Evolutionary conservation across 352 stramenopile species (phyloP).

Genomic region (Phytophthora idaei): DNA sequence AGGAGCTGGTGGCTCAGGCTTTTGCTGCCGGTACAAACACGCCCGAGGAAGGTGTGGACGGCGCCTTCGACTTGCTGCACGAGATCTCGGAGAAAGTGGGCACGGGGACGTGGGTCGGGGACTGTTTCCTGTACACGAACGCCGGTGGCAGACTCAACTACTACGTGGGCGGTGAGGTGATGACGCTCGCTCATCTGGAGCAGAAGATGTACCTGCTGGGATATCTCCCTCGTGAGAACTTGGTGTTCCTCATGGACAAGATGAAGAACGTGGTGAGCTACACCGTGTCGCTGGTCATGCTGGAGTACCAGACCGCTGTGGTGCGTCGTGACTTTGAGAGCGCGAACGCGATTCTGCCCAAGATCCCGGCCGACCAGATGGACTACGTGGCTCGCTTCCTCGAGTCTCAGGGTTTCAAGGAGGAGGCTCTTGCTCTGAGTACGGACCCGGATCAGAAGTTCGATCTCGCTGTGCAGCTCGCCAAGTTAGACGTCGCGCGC

Average conservation of each 20-base stretch:
- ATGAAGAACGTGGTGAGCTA: conserved; percentile 93
- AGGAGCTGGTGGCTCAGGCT: conserved; percentile 84
- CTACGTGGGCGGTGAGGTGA: conserved; percentile 99
- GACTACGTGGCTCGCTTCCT: conserved; percentile 94
- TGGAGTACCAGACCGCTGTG: conserved; percentile 99
- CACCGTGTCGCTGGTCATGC: conserved; percentile 93
- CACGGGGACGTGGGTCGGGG: conserved; percentile 98
- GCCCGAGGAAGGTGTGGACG: conserved; percentile 96
- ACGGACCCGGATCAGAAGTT: conserved; percentile 98
- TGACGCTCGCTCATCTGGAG: conserved; percentile 97
- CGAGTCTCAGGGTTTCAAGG: conserved; percentile 99
- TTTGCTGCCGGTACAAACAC: conserved; percentile 90
- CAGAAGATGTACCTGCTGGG: conserved; percentile 97
- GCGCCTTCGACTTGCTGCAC: conserved; percentile 97
- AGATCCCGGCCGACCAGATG: conserved; percentile 92
- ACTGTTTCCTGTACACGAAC: conserved; percentile 99
- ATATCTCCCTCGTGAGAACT: conserved; percentile 98
- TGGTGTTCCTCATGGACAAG: conserved; percentile 99
- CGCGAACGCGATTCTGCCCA: conserved; percentile 96
- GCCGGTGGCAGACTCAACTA: conserved; percentile 95
- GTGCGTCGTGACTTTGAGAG: conserved; percentile 98
- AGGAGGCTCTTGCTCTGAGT: conserved; percentile 94
- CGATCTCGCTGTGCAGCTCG: conserved; percentile 97
- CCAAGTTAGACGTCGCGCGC: conserved; percentile 94
- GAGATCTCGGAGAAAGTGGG: conserved; percentile 97